Conservation (phyloP, 805 yeast genomes). For the Sugiyamaella marilandica region DNA sequence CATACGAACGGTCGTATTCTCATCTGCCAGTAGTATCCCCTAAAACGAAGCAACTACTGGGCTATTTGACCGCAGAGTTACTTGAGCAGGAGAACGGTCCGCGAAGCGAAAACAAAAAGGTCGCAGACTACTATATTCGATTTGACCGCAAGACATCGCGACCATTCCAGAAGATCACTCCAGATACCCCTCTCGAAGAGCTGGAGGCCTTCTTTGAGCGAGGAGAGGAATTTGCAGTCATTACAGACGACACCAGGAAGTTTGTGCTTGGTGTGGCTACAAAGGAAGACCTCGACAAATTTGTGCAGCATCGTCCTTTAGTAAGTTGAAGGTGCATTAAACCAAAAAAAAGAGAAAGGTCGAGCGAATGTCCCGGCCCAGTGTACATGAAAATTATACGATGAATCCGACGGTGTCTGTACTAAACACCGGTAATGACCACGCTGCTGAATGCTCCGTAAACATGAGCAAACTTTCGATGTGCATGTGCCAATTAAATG, state of each 20-base stretch:
- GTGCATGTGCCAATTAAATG: no score
- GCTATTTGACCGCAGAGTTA: conserved; percentile 44
- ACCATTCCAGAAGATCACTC: conserved; percentile 44
- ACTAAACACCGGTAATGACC: no score
- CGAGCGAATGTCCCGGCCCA: no score
- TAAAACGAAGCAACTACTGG: conserved; percentile 44
- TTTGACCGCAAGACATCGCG: conserved; percentile 30
- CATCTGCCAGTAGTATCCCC: conserved; percentile 50
- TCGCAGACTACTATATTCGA: conserved; percentile 27
- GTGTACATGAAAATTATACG: no score
- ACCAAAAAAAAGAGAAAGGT: no score
- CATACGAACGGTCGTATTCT: conserved; percentile 53
- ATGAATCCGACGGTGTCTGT: no score
- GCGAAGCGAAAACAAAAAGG: conserved; percentile 24
- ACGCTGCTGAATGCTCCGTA: no score
- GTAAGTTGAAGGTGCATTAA: not conserved
- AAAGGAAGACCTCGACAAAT: conserved; percentile 42
- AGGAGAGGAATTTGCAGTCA: conserved; percentile 52
- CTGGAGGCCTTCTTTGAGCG: conserved; percentile 46
- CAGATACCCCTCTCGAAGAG: conserved; percentile 50
- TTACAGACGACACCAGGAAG: conserved; percentile 48
- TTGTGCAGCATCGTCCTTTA: conserved; percentile 41
- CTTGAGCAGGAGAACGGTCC: conserved; percentile 29
- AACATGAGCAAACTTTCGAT: no score
- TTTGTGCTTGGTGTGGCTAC: conserved; percentile 59